Evolutionary conservation across 2,329 filamentous ascomycete species (phyloP).

Genomic region (Colletotrichum tropicale): DNA sequence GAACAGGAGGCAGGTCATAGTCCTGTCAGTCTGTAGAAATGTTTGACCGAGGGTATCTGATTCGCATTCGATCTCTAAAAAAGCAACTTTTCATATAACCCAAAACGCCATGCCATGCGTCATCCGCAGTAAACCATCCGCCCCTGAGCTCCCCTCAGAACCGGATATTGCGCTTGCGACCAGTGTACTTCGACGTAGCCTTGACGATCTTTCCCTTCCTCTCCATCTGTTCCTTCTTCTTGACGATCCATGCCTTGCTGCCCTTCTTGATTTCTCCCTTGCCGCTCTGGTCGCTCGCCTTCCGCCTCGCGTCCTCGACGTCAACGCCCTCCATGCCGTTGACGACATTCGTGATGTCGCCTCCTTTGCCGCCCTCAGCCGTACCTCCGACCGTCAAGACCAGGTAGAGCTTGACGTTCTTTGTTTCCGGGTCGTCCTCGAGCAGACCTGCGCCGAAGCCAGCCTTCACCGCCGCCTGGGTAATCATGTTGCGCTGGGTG

Average conservation of each 20-base stretch:
- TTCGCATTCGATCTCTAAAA: conserved; percentile 7
- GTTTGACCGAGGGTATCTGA: conserved; percentile 18
- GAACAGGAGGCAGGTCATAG: no score
- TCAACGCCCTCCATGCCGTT: conserved; percentile 88
- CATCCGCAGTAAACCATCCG: neutral
- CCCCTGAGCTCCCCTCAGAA: conserved; percentile 56
- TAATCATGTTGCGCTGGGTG: conserved; percentile 89
- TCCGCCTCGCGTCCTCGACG: conserved; percentile 71
- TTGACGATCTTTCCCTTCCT: conserved; percentile 95
- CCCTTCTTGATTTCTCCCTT: conserved; percentile 74
- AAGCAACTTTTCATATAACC: conserved; percentile 3
- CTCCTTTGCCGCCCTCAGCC: conserved; percentile 53
- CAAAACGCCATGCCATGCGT: conserved; percentile 26
- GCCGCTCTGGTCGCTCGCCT: conserved; percentile 46
- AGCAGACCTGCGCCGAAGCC: conserved; percentile 95
- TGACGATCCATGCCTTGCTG: conserved; percentile 81
- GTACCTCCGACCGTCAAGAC: conserved; percentile 85
- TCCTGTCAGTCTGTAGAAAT: no score
- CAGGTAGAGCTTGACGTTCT: conserved; percentile 95
- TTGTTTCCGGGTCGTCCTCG: conserved; percentile 95
- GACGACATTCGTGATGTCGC: conserved; percentile 91
- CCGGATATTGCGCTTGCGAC: conserved; percentile 79
- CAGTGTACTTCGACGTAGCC: conserved; percentile 89
- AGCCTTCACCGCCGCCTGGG: conserved; percentile 85
- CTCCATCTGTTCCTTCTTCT: conserved; percentile 93